Conservation (phyloP, 2,329 filamentous ascomycete species). For the Ophiostoma novo-ulmi region DNA sequence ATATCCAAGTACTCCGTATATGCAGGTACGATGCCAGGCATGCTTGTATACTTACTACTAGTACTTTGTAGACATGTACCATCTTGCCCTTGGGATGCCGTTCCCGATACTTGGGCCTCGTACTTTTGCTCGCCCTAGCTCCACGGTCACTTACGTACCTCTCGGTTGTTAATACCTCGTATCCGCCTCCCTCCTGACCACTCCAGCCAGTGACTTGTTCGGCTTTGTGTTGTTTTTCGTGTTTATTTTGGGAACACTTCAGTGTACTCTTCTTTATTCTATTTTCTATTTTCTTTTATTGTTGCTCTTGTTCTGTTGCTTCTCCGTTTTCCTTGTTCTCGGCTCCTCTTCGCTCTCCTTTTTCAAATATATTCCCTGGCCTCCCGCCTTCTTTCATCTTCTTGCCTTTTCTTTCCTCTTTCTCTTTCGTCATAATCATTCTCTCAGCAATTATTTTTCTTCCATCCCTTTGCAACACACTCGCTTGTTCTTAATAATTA, state of each 20-base stretch:
- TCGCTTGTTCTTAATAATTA: slow-evolving; percentile 17
- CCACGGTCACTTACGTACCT: slow-evolving; percentile 17
- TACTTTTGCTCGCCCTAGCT: slow-evolving; percentile 16
- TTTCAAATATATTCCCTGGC: slow-evolving; percentile 2
- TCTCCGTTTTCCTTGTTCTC: slow-evolving; percentile 16
- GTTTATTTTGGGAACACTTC: not conserved
- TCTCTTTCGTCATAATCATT: not conserved
- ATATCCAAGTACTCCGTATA: slow-evolving; percentile 7
- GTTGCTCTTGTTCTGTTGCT: slow-evolving; percentile 4
- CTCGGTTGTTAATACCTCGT: slow-evolving; percentile 21
- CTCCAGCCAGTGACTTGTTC: not conserved
- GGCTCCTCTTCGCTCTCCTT: not conserved
- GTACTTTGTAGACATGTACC: slow-evolving; percentile 4
- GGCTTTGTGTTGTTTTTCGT: slow-evolving; percentile 12
- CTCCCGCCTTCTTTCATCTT: slow-evolving; percentile 8
- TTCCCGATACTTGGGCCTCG: not conserved
- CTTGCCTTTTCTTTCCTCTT: slow-evolving; percentile 16
- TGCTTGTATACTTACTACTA: not conserved
- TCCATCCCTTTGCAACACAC: slow-evolving; percentile 7
- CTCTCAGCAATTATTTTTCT: slow-evolving; percentile 5
- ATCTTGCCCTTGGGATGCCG: not conserved
- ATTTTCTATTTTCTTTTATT: slow-evolving; percentile 10
- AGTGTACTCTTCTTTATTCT: slow-evolving; percentile 8
- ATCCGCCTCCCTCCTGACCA: slow-evolving; percentile 20
- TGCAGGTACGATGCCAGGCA: slow-evolving; percentile 5